These are phyloP conservation scores for Xylariaceae sp. DNA, from an alignment of 2,329 filamentous ascomycete genomes.

Conservation along the genomic window DNA sequence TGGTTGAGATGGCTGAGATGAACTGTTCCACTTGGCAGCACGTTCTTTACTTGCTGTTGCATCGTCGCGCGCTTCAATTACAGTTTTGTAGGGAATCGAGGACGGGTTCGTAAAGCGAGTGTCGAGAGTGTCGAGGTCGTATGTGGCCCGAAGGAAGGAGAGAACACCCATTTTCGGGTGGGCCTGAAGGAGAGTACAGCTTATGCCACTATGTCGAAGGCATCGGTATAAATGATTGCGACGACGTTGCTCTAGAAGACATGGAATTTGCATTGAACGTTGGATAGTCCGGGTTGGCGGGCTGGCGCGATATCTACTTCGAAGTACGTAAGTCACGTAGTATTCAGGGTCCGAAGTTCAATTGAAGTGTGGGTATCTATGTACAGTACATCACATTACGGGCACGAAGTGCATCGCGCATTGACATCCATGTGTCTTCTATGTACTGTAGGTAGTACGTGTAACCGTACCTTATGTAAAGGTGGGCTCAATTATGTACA, in stretches of 20 bases:
- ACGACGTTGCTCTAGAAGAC: neutral
- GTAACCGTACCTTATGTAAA: no score
- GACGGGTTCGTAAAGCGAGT: slow-evolving; percentile 70
- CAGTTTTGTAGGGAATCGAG: slow-evolving; percentile 64
- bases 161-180: slow-evolving; percentile 45
- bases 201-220: slow-evolving; percentile 16
- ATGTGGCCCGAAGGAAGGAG: slow-evolving; percentile 51
- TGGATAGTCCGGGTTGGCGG: no score
- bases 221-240: slow-evolving; percentile 14
- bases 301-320: no score
- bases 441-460: no score
- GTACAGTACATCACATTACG: no score
- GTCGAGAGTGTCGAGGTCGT: slow-evolving; percentile 65
- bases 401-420: no score
- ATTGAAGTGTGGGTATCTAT: neutral
- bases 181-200: slow-evolving; percentile 14
- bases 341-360: neutral
- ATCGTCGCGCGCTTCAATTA: slow-evolving; percentile 55
- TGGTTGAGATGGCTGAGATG: slow-evolving; percentile 46
- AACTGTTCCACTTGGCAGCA: slow-evolving; percentile 45
- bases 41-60: slow-evolving; percentile 41
- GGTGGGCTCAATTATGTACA: no score
- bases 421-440: no score
- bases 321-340: no score
- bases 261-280: slow-evolving; percentile 6